Conservation (phyloP, 2,329 filamentous ascomycete species). For the Beauveria sp. region DNA sequence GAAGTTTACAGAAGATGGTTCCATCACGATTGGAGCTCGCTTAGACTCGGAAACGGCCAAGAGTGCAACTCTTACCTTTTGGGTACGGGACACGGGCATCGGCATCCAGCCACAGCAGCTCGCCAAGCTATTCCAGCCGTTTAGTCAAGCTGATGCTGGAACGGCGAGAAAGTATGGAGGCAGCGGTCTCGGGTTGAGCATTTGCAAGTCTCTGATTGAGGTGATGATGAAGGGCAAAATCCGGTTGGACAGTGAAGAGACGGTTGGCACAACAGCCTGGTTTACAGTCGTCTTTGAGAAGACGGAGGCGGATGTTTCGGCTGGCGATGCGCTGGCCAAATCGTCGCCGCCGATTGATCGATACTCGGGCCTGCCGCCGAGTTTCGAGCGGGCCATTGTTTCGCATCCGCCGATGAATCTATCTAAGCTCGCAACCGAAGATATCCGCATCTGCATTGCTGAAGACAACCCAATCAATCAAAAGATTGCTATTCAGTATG, state of each 20-base stretch:
- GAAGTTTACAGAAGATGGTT: slow-evolving; percentile 85
- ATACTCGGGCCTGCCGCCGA: slow-evolving; percentile 23
- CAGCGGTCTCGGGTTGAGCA: slow-evolving; percentile 83
- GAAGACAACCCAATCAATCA: slow-evolving; percentile 95
- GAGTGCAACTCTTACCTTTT: slow-evolving; percentile 70
- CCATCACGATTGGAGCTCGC: slow-evolving; percentile 73
- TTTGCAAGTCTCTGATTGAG: slow-evolving; percentile 91
- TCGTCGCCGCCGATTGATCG: slow-evolving; percentile 30
- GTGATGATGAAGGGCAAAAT: slow-evolving; percentile 86
- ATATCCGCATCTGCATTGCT: slow-evolving; percentile 83
- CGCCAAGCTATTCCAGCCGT: slow-evolving; percentile 82
- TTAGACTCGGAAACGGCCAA: slow-evolving; percentile 65
- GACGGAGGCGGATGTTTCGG: slow-evolving; percentile 54
- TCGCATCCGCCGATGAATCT: slow-evolving; percentile 54
- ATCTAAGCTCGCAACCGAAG: slow-evolving; percentile 63
- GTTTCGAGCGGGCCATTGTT: slow-evolving; percentile 31
- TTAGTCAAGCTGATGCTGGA: slow-evolving; percentile 86
- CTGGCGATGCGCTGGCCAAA: slow-evolving; percentile 43
- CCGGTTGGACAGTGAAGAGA: slow-evolving; percentile 68
- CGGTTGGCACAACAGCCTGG: slow-evolving; percentile 61
- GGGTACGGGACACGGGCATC: slow-evolving; percentile 84
- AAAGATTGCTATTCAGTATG: slow-evolving; percentile 87
- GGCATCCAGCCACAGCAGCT: slow-evolving; percentile 78
- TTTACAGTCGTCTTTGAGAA: slow-evolving; percentile 86
- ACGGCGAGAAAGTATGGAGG: slow-evolving; percentile 88